A percentile compares a stretch with the other conserved stretches of the same genome.
phyloP scores from a whole-genome alignment of 805 yeast genomes.

The Yamadazyma tumulicola region DNA sequence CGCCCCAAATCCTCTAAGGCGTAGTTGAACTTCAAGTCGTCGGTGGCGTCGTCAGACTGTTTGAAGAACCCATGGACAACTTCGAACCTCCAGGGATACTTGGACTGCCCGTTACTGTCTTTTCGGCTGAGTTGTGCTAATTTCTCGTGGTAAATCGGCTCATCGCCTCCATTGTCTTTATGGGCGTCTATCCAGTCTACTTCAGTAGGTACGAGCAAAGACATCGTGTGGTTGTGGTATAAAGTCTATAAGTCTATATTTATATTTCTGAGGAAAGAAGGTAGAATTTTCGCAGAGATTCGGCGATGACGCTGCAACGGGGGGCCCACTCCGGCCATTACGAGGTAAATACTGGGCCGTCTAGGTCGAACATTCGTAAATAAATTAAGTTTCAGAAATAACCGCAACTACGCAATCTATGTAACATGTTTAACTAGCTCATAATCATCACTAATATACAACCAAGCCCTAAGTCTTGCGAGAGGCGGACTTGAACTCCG shows the following conservation, averaged over 20 bases:
- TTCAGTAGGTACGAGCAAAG: slow-evolving; percentile 28
- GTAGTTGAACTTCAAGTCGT: slow-evolving; percentile 46
- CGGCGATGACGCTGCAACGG: too few relatives aligned
- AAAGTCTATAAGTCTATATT: too few relatives aligned
- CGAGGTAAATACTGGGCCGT: too few relatives aligned
- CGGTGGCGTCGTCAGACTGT: slow-evolving; percentile 43
- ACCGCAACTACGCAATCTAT: too few relatives aligned
- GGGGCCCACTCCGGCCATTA: too few relatives aligned
- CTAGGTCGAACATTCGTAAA: too few relatives aligned
- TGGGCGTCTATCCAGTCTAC: slow-evolving; percentile 33
- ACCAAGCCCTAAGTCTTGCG: slow-evolving; percentile 30
- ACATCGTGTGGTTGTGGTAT: slow-evolving; percentile 5
- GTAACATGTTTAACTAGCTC: background rate
- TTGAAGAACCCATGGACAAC: slow-evolving; percentile 49
- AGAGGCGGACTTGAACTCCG: slow-evolving; percentile 39
- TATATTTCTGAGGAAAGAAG: too few relatives aligned
- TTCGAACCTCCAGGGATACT: slow-evolving; percentile 46
- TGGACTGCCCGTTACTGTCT: slow-evolving; percentile 15
- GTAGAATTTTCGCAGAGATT: too few relatives aligned
- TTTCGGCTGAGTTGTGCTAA: slow-evolving; percentile 6
- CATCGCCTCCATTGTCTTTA: slow-evolving; percentile 18
- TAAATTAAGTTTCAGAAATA: too few relatives aligned
- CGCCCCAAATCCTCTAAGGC: slow-evolving; percentile 44
- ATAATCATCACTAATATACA: slow-evolving; percentile 3
- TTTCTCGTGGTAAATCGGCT: slow-evolving; percentile 12